phyloP scores from a whole-genome alignment of 345 rosid species.

The Firmiana major region DNA sequence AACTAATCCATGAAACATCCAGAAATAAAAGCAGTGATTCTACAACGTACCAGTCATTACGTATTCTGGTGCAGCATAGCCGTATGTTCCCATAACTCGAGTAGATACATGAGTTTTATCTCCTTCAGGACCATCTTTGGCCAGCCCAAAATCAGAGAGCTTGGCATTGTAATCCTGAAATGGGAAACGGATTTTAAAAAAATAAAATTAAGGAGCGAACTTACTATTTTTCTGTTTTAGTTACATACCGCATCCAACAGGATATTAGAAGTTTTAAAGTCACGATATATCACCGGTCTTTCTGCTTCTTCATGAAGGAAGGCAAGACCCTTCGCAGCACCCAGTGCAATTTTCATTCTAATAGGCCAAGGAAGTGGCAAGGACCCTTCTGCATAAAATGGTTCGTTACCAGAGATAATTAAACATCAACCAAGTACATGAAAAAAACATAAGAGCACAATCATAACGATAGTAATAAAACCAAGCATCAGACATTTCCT shows the following conservation, averaged over 20 bases:
- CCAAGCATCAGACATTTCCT: not conserved
- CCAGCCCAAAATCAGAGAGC: conserved; percentile 86
- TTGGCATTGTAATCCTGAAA: conserved; percentile 77
- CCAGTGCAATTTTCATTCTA: conserved; percentile 74
- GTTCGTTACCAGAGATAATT: conserved; percentile 35
- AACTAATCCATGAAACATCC: not conserved
- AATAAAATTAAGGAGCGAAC: not conserved
- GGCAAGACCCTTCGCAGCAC: conserved; percentile 82
- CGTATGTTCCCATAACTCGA: conserved; percentile 84
- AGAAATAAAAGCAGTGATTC: not conserved
- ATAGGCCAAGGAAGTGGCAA: conserved; percentile 89
- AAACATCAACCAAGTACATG: conserved; percentile 19
- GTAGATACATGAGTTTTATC: conserved; percentile 83
- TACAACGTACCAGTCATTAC: conserved; percentile 69
- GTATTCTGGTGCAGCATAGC: conserved; percentile 89
- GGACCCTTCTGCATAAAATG: conserved; percentile 53
- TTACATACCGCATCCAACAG: conserved; percentile 63
- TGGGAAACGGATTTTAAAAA: conserved; percentile 6
- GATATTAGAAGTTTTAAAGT: conserved; percentile 79
- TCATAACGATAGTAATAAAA: not conserved
- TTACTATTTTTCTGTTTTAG: not conserved
- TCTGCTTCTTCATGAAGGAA: conserved; percentile 87
- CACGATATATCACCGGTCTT: conserved; percentile 79
- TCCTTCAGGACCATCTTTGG: conserved; percentile 84
- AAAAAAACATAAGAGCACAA: not conserved